phyloP scores from a whole-genome alignment of 1,284 basidiomycete species.

The Ceratobasidium sp. region DNA sequence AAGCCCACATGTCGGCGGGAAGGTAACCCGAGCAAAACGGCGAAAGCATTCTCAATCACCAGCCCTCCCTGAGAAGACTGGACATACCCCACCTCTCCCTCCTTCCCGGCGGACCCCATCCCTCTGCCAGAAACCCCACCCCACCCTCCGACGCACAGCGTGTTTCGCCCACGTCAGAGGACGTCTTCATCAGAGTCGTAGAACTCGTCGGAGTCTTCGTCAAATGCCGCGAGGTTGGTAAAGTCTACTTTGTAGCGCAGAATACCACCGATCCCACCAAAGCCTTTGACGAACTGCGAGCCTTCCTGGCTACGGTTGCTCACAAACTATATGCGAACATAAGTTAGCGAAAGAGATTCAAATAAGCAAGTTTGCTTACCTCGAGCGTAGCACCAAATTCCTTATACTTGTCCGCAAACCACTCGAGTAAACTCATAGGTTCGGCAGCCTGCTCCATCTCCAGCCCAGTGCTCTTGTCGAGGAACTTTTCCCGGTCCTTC shows the following conservation, averaged over 20 bases:
- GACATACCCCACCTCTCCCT: slow-evolving; percentile 9
- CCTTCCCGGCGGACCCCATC: slow-evolving; percentile 23
- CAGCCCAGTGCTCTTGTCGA: slow-evolving; percentile 92
- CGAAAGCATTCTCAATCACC: slow-evolving; percentile 16
- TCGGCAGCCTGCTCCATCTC: slow-evolving; percentile 94
- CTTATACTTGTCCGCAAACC: slow-evolving; percentile 99
- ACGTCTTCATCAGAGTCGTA: slow-evolving; percentile 75
- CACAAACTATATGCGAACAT: slow-evolving; percentile 64
- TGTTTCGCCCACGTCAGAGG: slow-evolving; percentile 69
- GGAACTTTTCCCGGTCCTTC: slow-evolving; percentile 92
- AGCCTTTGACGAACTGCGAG: slow-evolving; percentile 98
- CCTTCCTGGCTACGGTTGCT: slow-evolving; percentile 92
- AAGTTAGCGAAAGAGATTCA: not conserved
- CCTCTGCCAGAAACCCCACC: not conserved
- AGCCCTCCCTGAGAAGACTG: slow-evolving; percentile 1
- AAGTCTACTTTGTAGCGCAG: slow-evolving; percentile 97
- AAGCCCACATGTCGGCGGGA: not conserved
- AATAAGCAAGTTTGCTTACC: slow-evolving; percentile 53
- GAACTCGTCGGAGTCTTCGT: slow-evolving; percentile 87
- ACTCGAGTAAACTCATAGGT: slow-evolving; percentile 89
- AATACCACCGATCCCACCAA: slow-evolving; percentile 97
- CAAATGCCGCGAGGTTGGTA: slow-evolving; percentile 76
- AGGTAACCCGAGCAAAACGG: slow-evolving; percentile 14
- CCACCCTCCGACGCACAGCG: slow-evolving; percentile 41
- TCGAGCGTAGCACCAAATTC: slow-evolving; percentile 96